Conservation (phyloP, 495 filamentous ascomycete species). For the Aspergillus coremiiformis region DNA sequence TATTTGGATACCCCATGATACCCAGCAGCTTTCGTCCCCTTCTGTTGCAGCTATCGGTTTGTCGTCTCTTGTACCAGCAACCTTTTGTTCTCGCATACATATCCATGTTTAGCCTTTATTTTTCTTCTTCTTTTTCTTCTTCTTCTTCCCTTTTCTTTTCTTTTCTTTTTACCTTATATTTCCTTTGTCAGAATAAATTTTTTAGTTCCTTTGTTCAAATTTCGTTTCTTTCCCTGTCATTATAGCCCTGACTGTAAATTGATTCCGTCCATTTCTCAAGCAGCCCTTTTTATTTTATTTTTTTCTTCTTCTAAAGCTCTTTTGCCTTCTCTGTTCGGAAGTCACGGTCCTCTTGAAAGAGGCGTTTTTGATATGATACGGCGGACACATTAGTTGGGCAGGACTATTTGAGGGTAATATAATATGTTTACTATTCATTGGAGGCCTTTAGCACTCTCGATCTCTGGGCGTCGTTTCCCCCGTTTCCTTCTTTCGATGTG, state of each 20-base stretch:
- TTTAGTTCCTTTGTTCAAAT: constrained; percentile 27
- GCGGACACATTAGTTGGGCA: constrained; percentile 1
- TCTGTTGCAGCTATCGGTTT: constrained; percentile 34
- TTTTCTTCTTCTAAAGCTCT: background rate
- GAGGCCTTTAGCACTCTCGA: background rate
- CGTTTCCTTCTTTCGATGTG: background rate
- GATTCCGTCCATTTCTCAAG: constrained; percentile 12
- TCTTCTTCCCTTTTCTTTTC: constrained; percentile 24
- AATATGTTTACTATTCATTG: constrained; percentile 10
- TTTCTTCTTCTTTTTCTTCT: constrained; percentile 24
- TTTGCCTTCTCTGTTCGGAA: background rate
- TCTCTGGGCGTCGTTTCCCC: background rate
- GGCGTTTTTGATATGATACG: background rate
- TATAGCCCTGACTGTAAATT: constrained; percentile 41
- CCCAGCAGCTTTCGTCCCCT: constrained; percentile 36
- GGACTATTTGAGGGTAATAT: constrained; percentile 19
- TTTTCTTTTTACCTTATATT: constrained; percentile 11
- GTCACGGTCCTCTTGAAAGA: background rate
- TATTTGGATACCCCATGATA: constrained; percentile 44
- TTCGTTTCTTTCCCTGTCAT: constrained; percentile 29
- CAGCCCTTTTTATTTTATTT: constrained; percentile 4
- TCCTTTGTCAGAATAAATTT: constrained; percentile 28
- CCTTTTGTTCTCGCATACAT: constrained; percentile 18
- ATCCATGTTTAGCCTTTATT: constrained; percentile 27
- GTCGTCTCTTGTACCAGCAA: constrained; percentile 22